Percentiles rank a stretch among this genome's conserved stretches.
Conservation (phyloP, 2,329 filamentous ascomycete genomes). For the Erysiphe pulchra region DNA sequence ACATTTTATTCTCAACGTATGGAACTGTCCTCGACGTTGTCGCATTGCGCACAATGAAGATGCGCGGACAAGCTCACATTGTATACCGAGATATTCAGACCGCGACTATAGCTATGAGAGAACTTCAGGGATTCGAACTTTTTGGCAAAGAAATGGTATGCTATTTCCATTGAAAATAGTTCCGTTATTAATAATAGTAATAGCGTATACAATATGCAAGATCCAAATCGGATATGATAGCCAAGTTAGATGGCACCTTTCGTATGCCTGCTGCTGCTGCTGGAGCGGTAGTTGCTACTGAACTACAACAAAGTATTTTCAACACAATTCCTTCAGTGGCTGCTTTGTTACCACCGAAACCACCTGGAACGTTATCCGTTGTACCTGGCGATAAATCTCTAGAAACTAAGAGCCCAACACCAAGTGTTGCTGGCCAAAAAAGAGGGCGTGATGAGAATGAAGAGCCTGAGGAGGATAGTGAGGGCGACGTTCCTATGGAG, state of each 20-base stretch:
- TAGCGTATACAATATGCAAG: constrained; percentile 84
- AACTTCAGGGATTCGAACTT: constrained; percentile 64
- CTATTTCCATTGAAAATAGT: constrained; percentile 4
- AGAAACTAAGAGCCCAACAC: constrained; percentile 26
- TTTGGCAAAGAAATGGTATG: constrained; percentile 65
- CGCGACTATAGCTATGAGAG: constrained; percentile 83
- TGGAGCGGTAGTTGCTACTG: constrained; percentile 36
- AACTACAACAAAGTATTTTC: constrained; percentile 60
- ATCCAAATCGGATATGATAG: constrained; percentile 63
- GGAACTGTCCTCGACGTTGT: constrained; percentile 82
- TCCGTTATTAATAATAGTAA: neutral
- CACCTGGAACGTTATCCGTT: constrained; percentile 19
- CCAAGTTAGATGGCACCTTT: constrained; percentile 81
- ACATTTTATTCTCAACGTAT: constrained; percentile 84
- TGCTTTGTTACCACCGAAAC: constrained; percentile 15
- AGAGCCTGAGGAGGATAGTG: constrained; percentile 47
- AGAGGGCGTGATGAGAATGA: constrained; percentile 37
- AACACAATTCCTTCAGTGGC: constrained; percentile 31
- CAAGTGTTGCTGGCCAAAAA: constrained; percentile 33
- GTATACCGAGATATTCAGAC: constrained; percentile 73
- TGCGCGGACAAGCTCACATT: constrained; percentile 89
- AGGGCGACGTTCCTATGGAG: constrained; percentile 34
- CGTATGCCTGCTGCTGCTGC: constrained; percentile 35
- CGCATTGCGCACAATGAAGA: constrained; percentile 65
- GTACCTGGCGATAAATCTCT: constrained; percentile 21